phyloP scores from a whole-genome alignment of 352 stramenopile species.

The Phytopythium ostracodes region DNA sequence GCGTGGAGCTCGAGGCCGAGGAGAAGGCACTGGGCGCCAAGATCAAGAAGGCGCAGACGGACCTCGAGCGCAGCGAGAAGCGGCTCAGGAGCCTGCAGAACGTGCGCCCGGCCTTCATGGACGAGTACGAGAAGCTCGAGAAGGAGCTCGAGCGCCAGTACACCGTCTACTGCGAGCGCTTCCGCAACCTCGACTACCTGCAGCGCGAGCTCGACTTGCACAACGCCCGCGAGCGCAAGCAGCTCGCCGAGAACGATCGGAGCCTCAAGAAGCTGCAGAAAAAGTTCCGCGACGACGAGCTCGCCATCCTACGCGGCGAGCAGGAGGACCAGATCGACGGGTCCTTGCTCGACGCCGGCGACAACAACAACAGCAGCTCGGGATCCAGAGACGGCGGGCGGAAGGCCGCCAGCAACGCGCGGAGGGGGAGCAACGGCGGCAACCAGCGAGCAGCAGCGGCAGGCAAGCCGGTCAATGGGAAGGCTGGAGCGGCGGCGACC shows the following conservation, averaged over 20 bases:
- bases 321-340: conserved; percentile 78
- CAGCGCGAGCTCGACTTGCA: conserved; percentile 92
- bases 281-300: conserved; percentile 90
- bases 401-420: conserved; percentile 11
- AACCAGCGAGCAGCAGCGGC: conserved; percentile 31
- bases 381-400: not conserved
- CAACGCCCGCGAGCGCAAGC: conserved; percentile 83
- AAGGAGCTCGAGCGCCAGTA: conserved; percentile 95
- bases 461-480: conserved; percentile 19
- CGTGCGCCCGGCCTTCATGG: conserved; percentile 95
- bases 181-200: conserved; percentile 96
- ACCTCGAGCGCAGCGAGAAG: conserved; percentile 95
- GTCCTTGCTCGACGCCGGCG: conserved; percentile 40
- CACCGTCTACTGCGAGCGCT: conserved; percentile 91
- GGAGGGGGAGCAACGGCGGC: conserved; percentile 23
- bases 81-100: conserved; percentile 90
- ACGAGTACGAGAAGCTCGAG: conserved; percentile 98
- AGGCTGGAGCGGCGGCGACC: conserved; percentile 26
- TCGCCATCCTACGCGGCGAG: conserved; percentile 83
- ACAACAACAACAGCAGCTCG: conserved; percentile 35
- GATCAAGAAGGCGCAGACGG: conserved; percentile 93
- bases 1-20: conserved; percentile 89
- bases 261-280: conserved; percentile 92
- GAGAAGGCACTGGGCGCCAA: conserved; percentile 89
- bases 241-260: conserved; percentile 84